A percentile compares a stretch with the other conserved stretches of the same genome.
Evolutionary conservation across 2,329 filamentous ascomycete genomes (phyloP).

Genomic region (Aureobasidium vineae): DNA sequence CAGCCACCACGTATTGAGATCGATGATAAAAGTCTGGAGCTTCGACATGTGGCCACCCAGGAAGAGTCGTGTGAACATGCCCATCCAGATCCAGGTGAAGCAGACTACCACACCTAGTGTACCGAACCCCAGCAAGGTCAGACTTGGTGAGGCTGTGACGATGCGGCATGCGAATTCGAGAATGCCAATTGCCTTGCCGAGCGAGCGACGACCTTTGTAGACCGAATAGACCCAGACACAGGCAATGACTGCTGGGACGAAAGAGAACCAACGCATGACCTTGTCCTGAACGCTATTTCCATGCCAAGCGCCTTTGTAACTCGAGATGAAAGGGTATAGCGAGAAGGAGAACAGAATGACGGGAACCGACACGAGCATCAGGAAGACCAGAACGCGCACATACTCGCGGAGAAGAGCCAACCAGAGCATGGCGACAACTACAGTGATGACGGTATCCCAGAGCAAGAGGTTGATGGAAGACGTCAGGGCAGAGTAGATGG

Average conservation of each 20-base stretch:
- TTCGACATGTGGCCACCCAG: constrained; percentile 78
- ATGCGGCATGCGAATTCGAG: constrained; percentile 91
- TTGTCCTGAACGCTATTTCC: constrained; percentile 81
- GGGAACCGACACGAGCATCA: constrained; percentile 81
- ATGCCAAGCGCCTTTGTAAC: constrained; percentile 73
- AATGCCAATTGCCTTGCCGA: constrained; percentile 81
- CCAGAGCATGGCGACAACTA: constrained; percentile 87
- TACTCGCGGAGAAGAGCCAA: constrained; percentile 84
- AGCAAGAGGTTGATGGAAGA: constrained; percentile 86
- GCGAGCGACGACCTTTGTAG: constrained; percentile 72
- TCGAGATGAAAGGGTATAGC: constrained; percentile 85
- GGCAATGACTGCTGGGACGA: constrained; percentile 71
- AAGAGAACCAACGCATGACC: constrained; percentile 81
- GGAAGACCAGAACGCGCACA: constrained; percentile 75
- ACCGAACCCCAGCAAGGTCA: constrained; percentile 79
- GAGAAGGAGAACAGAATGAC: constrained; percentile 85
- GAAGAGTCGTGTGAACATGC: constrained; percentile 95
- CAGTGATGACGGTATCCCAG: constrained; percentile 85
- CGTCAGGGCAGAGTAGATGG: constrained; percentile 85
- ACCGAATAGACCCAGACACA: constrained; percentile 81
- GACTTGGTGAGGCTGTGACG: constrained; percentile 75
- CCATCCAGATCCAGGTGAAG: constrained; percentile 96
- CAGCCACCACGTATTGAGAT: constrained; percentile 89
- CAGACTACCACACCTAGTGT: constrained; percentile 71
- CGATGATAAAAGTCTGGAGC: constrained; percentile 69